These are phyloP conservation scores for Pyrenochaeta sp. DNA, from an alignment of 2,329 filamentous ascomycete species.

Conservation along the genomic window DNA sequence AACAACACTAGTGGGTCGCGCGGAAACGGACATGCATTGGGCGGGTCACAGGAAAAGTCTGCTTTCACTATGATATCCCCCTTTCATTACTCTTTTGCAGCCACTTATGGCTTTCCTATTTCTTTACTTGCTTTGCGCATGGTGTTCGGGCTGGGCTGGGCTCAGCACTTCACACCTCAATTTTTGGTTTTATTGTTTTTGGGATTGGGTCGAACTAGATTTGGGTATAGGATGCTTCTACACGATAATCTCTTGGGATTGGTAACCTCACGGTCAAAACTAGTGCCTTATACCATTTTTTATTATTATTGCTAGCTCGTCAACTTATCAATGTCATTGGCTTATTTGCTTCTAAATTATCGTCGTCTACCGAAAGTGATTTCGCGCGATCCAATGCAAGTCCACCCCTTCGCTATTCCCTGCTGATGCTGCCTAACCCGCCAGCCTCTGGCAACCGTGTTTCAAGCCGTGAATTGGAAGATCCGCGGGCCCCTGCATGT, in stretches of 20 bases:
- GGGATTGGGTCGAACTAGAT: slow-evolving; percentile 28
- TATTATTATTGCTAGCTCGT: slow-evolving; percentile 14
- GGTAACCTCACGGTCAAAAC: slow-evolving; percentile 41
- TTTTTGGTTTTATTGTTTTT: slow-evolving; percentile 12
- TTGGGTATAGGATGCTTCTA: slow-evolving; percentile 24
- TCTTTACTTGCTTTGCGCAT: slow-evolving; percentile 17
- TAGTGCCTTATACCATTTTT: slow-evolving; percentile 33
- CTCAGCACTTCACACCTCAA: slow-evolving; percentile 18
- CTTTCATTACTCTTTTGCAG: slow-evolving; percentile 23
- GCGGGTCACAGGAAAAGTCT: slow-evolving; percentile 48
- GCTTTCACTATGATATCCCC: slow-evolving; percentile 48
- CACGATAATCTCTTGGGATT: slow-evolving; percentile 21
- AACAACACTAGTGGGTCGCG: slow-evolving; percentile 42
- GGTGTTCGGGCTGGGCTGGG: slow-evolving; percentile 27
- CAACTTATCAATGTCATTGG: slow-evolving; percentile 30
- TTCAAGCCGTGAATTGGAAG: no score
- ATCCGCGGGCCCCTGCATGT: slow-evolving; percentile 25
- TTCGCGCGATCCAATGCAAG: no score
- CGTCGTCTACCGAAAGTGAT: neutral
- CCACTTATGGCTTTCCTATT: slow-evolving; percentile 22
- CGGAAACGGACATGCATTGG: slow-evolving; percentile 41
- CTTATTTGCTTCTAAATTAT: slow-evolving; percentile 3
- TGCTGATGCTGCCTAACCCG: slow-evolving; percentile 4
- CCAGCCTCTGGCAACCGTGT: no score
- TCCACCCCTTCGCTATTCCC: no score